Evolutionary conservation across 2,329 filamentous ascomycete genomes (phyloP).

Genomic region (Elsinoe batatas): DNA sequence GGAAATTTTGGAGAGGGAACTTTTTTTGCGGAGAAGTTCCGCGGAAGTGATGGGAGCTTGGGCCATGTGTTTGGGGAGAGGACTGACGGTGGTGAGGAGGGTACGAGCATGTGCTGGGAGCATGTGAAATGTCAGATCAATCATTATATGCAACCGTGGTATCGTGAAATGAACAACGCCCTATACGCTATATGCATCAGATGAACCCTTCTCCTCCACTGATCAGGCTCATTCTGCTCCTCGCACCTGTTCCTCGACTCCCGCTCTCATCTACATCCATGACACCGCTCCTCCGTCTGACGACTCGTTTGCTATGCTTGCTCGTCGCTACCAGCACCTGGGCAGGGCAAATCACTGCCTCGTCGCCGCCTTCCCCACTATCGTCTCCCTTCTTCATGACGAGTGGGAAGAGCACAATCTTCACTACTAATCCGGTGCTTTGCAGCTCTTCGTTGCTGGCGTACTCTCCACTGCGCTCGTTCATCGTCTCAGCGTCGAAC

Average conservation of each 20-base stretch:
- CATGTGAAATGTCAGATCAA: background rate
- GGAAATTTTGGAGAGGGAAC: slow-evolving; percentile 8
- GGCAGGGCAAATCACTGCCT: slow-evolving; percentile 90
- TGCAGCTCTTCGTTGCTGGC: slow-evolving; percentile 73
- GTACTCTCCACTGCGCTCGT: slow-evolving; percentile 68
- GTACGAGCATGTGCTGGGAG: background rate
- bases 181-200: slow-evolving; percentile 2
- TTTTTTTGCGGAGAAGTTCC: slow-evolving; percentile 8
- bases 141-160: background rate
- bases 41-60: slow-evolving; percentile 13
- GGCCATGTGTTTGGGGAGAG: slow-evolving; percentile 19
- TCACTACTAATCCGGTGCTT: slow-evolving; percentile 63
- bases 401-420: slow-evolving; percentile 88
- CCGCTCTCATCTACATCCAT: slow-evolving; percentile 37
- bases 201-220: slow-evolving; percentile 16
- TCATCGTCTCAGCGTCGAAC: slow-evolving; percentile 93
- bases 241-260: slow-evolving; percentile 18
- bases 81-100: too few relatives aligned
- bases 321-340: slow-evolving; percentile 69
- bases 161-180: background rate
- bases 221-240: slow-evolving; percentile 23
- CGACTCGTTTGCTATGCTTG: slow-evolving; percentile 38
- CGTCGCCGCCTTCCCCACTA: slow-evolving; percentile 74
- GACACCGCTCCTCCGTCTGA: slow-evolving; percentile 40
- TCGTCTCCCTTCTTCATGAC: slow-evolving; percentile 96